Evolutionary conservation across 2,329 filamentous ascomycete genomes (phyloP), one percentile per base, ranked within the genome.

Genomic region (Thyridium curvatum): DNA sequence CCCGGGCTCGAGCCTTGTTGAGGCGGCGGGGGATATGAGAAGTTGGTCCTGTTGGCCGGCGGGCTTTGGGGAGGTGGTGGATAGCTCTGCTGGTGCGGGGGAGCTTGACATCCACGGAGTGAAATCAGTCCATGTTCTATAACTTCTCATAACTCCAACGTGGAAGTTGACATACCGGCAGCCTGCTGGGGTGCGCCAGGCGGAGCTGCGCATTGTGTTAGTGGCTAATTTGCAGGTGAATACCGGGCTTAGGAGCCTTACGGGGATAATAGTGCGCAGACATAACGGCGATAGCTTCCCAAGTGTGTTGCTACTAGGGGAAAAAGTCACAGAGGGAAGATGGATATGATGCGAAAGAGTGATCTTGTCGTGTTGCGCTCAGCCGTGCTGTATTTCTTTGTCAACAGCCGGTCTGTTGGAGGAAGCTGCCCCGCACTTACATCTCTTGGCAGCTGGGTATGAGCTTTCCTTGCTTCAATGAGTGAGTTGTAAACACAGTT

Each of bases 11-110:
- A 40, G 4, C 29, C 34, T 21, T 42, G 41, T 8, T 37, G 42
- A 8, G 56, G 55, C 14, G 56, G 57, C 15, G 58, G 39, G n/a
- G 54, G 52, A 38, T 62, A 62, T 8, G 59, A 59, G 45, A 62
- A 61, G 42, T 56, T 58, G 40, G 58, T 60, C 44, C 58, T 52
- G 16, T 50, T 54, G 12, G 59, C 58, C 14, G 60, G 59, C 14
- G 60, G 57, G 26, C 59, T 61, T 50, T 55, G 54, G 28, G 60
- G 60, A 36, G 60, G 60, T 26, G 58, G 56, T 4, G 60, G 58
- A 33, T 63, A 62, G 49, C 40, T 58, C 43, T 48, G 52, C 38
- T 47, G 43, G 4, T 46, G 51, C 8, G 39, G 42, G 32, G 29
- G 46, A 18, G 39, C 40, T 46, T 12, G 44, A 38, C 4, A 32